Conservation (phyloP, 768 basidiomycete species). For the Rhodotorula graminis region DNA sequence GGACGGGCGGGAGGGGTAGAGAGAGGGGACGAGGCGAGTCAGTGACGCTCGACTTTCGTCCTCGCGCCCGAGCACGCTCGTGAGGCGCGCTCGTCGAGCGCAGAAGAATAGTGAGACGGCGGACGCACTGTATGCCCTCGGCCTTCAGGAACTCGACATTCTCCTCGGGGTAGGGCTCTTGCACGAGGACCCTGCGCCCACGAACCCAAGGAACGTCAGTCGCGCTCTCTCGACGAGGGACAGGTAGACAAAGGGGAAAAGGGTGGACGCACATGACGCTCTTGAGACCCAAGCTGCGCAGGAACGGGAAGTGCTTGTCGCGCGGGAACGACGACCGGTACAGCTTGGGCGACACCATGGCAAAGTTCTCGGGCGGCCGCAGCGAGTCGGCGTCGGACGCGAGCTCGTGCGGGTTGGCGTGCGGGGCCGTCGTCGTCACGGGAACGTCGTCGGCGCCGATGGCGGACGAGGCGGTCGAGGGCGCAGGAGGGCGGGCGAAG, state of each 20-base stretch:
- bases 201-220: not conserved
- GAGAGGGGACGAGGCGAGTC: too few relatives aligned
- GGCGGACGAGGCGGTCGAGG: not conserved
- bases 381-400: not conserved
- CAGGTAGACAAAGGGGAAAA: not conserved
- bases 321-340: conserved; percentile 48
- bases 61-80: too few relatives aligned
- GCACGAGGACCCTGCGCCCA: conserved; percentile 44
- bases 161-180: conserved; percentile 49
- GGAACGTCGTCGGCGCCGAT: not conserved
- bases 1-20: too few relatives aligned
- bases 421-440: not conserved
- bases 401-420: not conserved
- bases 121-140: conserved; percentile 46
- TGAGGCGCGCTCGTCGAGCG: too few relatives aligned
- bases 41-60: too few relatives aligned
- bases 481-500: not conserved
- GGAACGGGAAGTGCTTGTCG: conserved; percentile 47
- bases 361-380: conserved; percentile 49
- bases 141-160: conserved; percentile 47
- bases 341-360: conserved; percentile 44
- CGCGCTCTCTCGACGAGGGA: not conserved
- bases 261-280: conserved; percentile 47
- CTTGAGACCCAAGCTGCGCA: conserved; percentile 47
- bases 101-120: not conserved